Percentiles rank a stretch among this genome's conserved stretches.
phyloP scores from a whole-genome alignment of 148 eudicot genomes.

The Limonium bicolor region DNA sequence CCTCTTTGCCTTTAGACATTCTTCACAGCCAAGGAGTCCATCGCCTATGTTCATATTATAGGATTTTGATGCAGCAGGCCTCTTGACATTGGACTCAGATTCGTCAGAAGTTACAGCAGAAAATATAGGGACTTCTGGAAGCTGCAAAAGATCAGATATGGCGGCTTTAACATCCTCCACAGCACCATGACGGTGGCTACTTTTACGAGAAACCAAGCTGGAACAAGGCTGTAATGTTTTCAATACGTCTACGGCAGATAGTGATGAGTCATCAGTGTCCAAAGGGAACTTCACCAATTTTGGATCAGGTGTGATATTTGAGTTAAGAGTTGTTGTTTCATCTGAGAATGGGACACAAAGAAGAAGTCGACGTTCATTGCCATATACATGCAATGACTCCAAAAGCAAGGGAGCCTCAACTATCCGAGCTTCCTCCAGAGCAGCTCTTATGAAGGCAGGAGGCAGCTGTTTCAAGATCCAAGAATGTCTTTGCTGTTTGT shows the following conservation, averaged over 20 bases:
- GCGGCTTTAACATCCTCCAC: conserved; percentile 46
- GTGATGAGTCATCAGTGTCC: conserved; percentile 15
- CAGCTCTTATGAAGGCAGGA: conserved; percentile 40
- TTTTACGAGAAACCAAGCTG: conserved; percentile 11
- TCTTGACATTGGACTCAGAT: conserved; percentile 40
- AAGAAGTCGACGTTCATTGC: conserved; percentile 69
- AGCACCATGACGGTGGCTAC: conserved; percentile 17
- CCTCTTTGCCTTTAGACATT: conserved; percentile 67
- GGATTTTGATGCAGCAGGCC: conserved; percentile 20
- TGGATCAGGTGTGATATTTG: conserved; percentile 12
- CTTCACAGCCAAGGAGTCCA: conserved; percentile 86
- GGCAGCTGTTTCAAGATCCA: conserved; percentile 76
- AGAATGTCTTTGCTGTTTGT: conserved; percentile 42
- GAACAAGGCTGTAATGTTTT: conserved; percentile 14
- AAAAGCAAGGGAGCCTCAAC: conserved; percentile 16
- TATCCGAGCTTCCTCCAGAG: conserved; percentile 39
- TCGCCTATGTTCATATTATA: conserved; percentile 24
- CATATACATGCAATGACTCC: conserved; percentile 55
- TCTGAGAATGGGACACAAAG: conserved; percentile 38
- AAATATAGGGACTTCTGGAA: conserved; percentile 28
- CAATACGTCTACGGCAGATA: conserved; percentile 20
- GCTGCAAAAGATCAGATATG: conserved; percentile 44
- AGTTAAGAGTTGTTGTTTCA: conserved; percentile 11
- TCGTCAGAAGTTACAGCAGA: conserved; percentile 32
- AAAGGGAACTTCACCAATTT: conserved; percentile 15